Base-by-base conservation (phyloP, 345 rosid genomes). In the Eucalyptus marginata region DNA sequence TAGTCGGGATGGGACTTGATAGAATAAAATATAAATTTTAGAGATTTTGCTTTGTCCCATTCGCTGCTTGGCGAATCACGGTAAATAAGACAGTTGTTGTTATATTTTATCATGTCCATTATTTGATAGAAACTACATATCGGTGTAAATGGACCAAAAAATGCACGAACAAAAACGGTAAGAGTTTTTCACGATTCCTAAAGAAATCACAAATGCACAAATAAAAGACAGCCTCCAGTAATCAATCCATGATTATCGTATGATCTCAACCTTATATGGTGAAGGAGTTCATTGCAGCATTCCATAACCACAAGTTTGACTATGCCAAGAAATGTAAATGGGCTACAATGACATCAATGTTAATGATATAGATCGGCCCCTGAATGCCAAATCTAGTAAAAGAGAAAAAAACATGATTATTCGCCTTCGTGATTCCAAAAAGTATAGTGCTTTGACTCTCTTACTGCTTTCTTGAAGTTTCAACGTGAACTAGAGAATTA, bases 61-160 rank as follows among this genome's bases (percentile, higher is more conserved):
- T 40, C 2, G 1, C 0, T 18, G 24, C 6, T 10, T 36, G 46
- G 46, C 10, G 25, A 17, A 71, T 71, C 2, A 13, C 14, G 3
- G 1, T 10, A 20, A 71, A 3, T 33, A 18, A 71, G 8, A 5
- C 0, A 10, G 0, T 5, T 18, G 7, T 36, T 18, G 11, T 71
- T 13, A 71, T 36, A 71, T 71, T 71, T 71, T 36, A 18, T 40
- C 2, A 17, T 33, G 22, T 71, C 1, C 25, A 5, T 8, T 33
- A 33, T 33, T 71, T 18, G 25, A 11, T 33, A 68, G 12, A 40
- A 68, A 33, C 13, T 17, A 2, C 4, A 1, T 33, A 31, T 71
- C 1, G 2, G 25, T 33, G 6, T 71, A 33, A 71, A 71, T 18
- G 79, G 33, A 71, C 25, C 13, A 6, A 20, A 18, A 36, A 36